Evolutionary conservation across 2,329 filamentous ascomycete genomes (phyloP), one percentile per base, ranked within the genome.

Genomic region (Stachybotrys elegans): DNA sequence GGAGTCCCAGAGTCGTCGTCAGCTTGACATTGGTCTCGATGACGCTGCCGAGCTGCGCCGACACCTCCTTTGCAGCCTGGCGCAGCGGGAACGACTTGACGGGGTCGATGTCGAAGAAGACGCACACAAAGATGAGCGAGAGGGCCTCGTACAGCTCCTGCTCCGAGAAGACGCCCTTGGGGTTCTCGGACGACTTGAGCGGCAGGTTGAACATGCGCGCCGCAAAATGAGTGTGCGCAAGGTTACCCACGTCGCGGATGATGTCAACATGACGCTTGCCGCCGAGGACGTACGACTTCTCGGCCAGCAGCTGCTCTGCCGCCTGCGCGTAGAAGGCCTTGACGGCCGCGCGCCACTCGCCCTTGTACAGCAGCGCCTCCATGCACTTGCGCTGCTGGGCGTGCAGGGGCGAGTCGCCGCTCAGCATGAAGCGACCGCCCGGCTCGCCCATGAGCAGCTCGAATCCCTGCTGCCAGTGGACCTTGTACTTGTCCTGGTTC

Each of bases 51-150:
- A 90, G 68, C 59, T 82, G 76, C 41, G 71, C 63, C 1, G 78
- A 70, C 5, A 84, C 68, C 16, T 78, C 71, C 48, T 72, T 71
- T 3, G 78, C 78, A 11, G 73, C 77, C 53, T 80, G 75, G 22
- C 74, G 73, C 44, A 87, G 67, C 5, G 79, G 75, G 62, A 81
- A 91, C 6, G 75, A 81, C 63, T 83, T 85, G 51, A 74, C 76
- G 0, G 79, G 73, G 54, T 92, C 83, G 7, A 80, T 61, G 58
- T 86, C 77, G 56, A 80, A 74, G 69, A 86, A 85, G 49, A 88
- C 73, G 57, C 75, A 72, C 14, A 75, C 73, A 57, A 82, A 88
- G 40, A 89, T 76, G 9, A 81, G 72, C 0, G 83, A 72, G 17
- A 90, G 72, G 0, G 83, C 75, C 59, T 78, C 76, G 57, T 81